These are phyloP conservation scores for Apiosordaria backusii DNA, from an alignment of 495 filamentous ascomycete species.

Conservation along the genomic window DNA sequence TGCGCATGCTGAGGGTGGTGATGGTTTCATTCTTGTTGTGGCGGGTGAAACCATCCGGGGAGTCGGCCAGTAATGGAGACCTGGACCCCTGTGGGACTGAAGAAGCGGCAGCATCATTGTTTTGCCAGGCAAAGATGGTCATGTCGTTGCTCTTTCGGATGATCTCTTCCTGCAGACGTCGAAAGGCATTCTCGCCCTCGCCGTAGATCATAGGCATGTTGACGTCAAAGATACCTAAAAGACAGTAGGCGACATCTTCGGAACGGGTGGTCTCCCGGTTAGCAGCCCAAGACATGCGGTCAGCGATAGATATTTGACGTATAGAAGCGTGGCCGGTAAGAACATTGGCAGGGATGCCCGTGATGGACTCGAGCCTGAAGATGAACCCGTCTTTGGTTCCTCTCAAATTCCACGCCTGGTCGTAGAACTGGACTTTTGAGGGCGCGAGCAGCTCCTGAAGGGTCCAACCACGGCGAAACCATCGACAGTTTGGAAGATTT, in stretches of 20 bases:
- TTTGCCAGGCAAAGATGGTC: constrained; percentile 6
- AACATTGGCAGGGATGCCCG: neutral
- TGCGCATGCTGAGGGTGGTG: neutral
- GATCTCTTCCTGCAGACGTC: constrained; percentile 14
- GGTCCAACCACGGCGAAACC: constrained; percentile 2
- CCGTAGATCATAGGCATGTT: constrained; percentile 17
- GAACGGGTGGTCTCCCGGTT: constrained; percentile 4
- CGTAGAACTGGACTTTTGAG: constrained; percentile 20
- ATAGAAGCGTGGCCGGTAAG: constrained; percentile 1
- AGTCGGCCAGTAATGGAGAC: neutral
- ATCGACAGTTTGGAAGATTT: neutral
- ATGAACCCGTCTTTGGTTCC: neutral
- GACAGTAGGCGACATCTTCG: constrained; percentile 18
- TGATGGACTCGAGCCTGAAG: neutral
- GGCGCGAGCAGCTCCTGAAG: neutral
- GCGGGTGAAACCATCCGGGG: neutral
- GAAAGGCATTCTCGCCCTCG: constrained; percentile 13
- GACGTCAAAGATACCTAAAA: constrained; percentile 16
- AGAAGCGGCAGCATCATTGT: neutral
- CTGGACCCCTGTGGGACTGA: neutral
- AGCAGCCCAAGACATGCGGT: constrained; percentile 18
- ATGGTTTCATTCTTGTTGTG: neutral
- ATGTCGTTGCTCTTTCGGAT: constrained; percentile 11
- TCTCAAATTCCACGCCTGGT: constrained; percentile 22
- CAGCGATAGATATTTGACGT: neutral